Evolutionary conservation across 140 eudicot species (phyloP).

Genomic region (Erigeron philadelphicus): DNA sequence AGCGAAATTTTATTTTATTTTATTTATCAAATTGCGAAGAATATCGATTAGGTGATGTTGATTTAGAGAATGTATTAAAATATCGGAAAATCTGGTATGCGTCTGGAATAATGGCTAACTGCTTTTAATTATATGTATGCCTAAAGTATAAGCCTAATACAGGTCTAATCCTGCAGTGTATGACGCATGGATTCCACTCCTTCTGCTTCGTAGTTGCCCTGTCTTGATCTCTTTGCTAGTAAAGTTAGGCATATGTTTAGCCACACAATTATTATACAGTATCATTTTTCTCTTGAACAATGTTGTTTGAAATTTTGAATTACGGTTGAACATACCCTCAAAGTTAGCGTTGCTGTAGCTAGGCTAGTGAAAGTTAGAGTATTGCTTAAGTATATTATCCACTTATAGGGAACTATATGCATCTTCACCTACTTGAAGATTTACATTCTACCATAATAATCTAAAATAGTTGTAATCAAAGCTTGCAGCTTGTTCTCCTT

Average conservation of each 20-base stretch:
- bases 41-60: neutral
- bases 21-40: neutral
- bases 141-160: too few species aligned
- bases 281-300: neutral
- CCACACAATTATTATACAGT: too few species aligned
- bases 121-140: neutral
- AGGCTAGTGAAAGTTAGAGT: neutral
- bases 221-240: too few species aligned
- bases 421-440: neutral
- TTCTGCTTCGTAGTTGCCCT: too few species aligned
- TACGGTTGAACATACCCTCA: neutral
- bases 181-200: too few species aligned
- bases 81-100: neutral
- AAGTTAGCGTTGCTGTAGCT: neutral
- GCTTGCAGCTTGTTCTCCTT: neutral
- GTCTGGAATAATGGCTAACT: neutral
- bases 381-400: neutral
- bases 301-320: neutral
- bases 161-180: too few species aligned
- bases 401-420: neutral
- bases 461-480: neutral
- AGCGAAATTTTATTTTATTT: too few species aligned
- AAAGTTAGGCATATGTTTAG: too few species aligned
- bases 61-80: neutral
- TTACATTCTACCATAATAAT: neutral